These are phyloP conservation scores for Biscogniauxia sp. DNA, from an alignment of 2,329 filamentous ascomycete species.

Conservation along the genomic window DNA sequence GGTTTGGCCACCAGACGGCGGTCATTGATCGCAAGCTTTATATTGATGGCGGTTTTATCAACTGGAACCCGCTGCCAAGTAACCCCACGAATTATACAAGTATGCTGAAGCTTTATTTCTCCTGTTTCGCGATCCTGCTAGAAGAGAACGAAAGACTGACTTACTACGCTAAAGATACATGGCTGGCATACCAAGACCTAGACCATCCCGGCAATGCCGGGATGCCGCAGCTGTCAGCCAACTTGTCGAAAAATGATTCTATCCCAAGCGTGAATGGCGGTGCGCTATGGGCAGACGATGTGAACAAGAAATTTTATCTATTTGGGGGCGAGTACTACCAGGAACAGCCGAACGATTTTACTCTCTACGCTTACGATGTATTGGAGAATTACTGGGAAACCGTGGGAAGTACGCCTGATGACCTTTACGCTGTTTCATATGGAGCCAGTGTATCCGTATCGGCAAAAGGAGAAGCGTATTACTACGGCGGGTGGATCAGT, in stretches of 20 bases:
- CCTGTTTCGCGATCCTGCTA: neutral
- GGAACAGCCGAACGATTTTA: constrained; percentile 43
- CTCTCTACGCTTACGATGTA: constrained; percentile 57
- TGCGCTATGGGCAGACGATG: constrained; percentile 56
- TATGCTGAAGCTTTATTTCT: constrained; percentile 33
- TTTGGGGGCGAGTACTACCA: constrained; percentile 57
- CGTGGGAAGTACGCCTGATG: constrained; percentile 37
- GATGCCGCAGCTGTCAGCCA: constrained; percentile 53
- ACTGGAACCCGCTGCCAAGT: constrained; percentile 49
- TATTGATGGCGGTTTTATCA: constrained; percentile 60
- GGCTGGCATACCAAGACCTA: constrained; percentile 58
- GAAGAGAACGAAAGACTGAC: neutral
- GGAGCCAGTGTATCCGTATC: constrained; percentile 57
- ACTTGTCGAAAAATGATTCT: constrained; percentile 56
- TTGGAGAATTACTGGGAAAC: constrained; percentile 55
- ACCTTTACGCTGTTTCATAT: constrained; percentile 49
- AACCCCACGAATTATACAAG: constrained; percentile 55
- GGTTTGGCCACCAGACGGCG: constrained; percentile 59
- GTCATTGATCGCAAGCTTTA: constrained; percentile 59
- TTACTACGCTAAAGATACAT: constrained; percentile 41
- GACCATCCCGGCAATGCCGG: constrained; percentile 40
- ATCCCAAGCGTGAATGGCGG: constrained; percentile 49
- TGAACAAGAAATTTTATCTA: constrained; percentile 62
- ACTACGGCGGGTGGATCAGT: constrained; percentile 62
- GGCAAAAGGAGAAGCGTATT: constrained; percentile 55